Conservation (phyloP, 305 asterid species). For the Solanum hybrid region DNA sequence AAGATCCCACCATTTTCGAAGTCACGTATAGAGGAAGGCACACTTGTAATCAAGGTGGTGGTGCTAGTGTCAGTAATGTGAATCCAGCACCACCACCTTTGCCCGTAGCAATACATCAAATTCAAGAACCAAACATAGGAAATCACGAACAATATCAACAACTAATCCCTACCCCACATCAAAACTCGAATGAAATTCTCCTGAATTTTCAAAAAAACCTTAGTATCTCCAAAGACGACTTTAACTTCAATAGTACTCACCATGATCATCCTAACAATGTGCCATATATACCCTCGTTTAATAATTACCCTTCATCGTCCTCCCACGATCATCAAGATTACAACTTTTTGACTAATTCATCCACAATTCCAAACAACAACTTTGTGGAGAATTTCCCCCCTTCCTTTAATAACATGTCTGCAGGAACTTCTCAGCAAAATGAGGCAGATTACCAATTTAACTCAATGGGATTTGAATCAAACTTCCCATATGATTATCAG, state of each 20-base stretch:
- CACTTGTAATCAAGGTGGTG: constrained; percentile 39
- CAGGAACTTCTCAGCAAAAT: constrained; percentile 13
- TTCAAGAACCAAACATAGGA: constrained; percentile 20
- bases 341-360: constrained; percentile 5
- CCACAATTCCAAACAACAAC: not conserved
- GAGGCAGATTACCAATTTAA: constrained; percentile 22
- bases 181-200: constrained; percentile 14
- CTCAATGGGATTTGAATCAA: constrained; percentile 25
- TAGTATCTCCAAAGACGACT: constrained; percentile 19
- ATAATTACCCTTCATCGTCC: constrained; percentile 17
- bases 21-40: constrained; percentile 56
- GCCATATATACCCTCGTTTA: constrained; percentile 6
- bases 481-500: constrained; percentile 24
- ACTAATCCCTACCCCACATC: constrained; percentile 10
- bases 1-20: constrained; percentile 41
- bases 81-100: constrained; percentile 3
- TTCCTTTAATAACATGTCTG: constrained; percentile 13
- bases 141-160: constrained; percentile 2
- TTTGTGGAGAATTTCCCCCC: constrained; percentile 13
- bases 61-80: not conserved
- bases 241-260: not conserved
- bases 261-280: not conserved
- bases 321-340: constrained; percentile 9
- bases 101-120: not conserved
- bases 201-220: constrained; percentile 36